Evolutionary conservation across 306 rosid species (phyloP), one percentile per base, ranked within the genome.

Genomic region (Lathyrus sativus): DNA sequence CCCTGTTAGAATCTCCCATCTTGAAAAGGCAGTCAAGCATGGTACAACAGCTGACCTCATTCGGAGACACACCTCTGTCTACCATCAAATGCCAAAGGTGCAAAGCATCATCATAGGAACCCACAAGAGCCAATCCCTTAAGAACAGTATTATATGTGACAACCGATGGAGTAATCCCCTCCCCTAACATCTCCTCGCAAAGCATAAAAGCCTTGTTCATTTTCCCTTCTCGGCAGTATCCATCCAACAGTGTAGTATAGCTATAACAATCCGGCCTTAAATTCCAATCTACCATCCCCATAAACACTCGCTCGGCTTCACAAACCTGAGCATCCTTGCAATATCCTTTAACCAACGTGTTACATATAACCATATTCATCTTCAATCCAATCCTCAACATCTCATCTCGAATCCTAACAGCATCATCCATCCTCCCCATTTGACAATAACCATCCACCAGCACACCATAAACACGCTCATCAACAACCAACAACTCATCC

Each of bases 1-100:
- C 91, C 46, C 72, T 43, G 10, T 85, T 88, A 67, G 70, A 80
- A 67, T 83, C 79, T 61, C 88, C 90, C 82, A 77, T 85, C 78
- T 86, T 85, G 72, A 85, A 85, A 37, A 90, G 31, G 48, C 83
- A 89, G 81, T 86, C 82, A 74, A 92, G 89, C 65, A 92, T 76
- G 29, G 88, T 89, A 82, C 95, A 81, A 70, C 78, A 92, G 77
- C 91, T 80, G 61, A 92, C 82, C 81, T 88, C 91, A 10, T 82
- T 76, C 4, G 93, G 91, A 15, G 66, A 45, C 65, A 89, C 80
- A 35, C 93, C 87, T 70, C 85, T 78, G 64, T 80, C 73, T 44
- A 65, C 64, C 95, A 92, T 92, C 11, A 63, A 65, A 14, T 58
- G 65, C 96, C 96, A 90, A 60, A 89, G 85, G 31, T 54, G 65